Percentiles rank a stretch among this genome's conserved stretches.
These are phyloP conservation scores for Pichia californica DNA, from an alignment of 805 yeast genomes.

Conservation along the genomic window DNA sequence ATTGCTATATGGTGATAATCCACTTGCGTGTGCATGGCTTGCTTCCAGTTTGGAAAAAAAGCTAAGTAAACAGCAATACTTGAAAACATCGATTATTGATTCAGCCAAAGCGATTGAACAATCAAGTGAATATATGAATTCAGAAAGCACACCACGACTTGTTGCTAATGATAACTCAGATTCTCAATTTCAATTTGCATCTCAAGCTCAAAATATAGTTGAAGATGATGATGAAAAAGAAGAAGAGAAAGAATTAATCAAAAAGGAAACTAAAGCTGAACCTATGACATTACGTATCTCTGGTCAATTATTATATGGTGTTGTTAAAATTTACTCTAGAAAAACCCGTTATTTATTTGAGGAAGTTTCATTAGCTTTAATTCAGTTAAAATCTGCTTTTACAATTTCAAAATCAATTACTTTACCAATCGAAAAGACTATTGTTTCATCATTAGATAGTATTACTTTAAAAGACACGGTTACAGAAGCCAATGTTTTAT, in stretches of 20 bases:
- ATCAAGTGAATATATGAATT: constrained; percentile 16
- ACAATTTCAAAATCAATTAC: constrained; percentile 43
- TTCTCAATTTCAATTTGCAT: constrained; percentile 12
- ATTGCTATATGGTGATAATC: constrained; percentile 26
- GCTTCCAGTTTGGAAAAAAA: constrained; percentile 85
- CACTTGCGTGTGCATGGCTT: constrained; percentile 85
- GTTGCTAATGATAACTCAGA: background rate
- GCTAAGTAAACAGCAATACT: constrained; percentile 62
- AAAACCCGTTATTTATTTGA: constrained; percentile 78
- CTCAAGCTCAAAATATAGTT: background rate
- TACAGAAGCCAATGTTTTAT: constrained; percentile 67
- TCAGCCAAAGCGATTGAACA: constrained; percentile 61
- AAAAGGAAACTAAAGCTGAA: constrained; percentile 28
- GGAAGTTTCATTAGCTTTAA: constrained; percentile 72
- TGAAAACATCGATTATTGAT: constrained; percentile 63
- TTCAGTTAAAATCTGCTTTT: constrained; percentile 66
- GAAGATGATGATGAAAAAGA: background rate
- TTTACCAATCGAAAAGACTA: constrained; percentile 53
- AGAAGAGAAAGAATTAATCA: background rate
- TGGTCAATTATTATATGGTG: constrained; percentile 81
- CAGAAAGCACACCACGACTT: constrained; percentile 4
- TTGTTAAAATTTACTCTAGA: constrained; percentile 77
- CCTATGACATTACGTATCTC: constrained; percentile 75
- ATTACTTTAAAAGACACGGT: constrained; percentile 70
- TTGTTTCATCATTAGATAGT: constrained; percentile 51